Conservation (phyloP, 2,329 filamentous ascomycete species). For the Ophioceras dolichostomum region DNA sequence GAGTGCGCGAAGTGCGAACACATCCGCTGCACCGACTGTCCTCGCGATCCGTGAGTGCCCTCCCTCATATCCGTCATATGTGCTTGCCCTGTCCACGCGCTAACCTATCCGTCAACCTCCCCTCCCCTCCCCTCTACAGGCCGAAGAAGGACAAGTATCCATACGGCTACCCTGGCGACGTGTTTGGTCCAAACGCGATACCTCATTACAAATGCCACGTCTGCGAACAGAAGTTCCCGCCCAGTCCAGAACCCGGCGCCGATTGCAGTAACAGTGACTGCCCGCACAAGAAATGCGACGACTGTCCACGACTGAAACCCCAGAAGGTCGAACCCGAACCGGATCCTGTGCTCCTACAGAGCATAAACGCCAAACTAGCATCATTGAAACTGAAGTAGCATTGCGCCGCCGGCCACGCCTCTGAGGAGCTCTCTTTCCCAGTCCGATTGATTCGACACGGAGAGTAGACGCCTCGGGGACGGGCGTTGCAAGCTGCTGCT, state of each 20-base stretch:
- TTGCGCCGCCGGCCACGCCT: no score
- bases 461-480: no score
- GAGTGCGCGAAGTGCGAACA: constrained; percentile 60
- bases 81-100: no score
- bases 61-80: no score
- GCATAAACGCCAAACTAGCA: constrained; percentile 32
- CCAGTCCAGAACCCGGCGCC: constrained; percentile 34
- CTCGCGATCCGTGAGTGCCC: constrained; percentile 59
- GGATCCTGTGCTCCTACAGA: constrained; percentile 46
- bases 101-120: no score
- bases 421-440: no score
- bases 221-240: constrained; percentile 47
- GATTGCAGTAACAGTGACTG: constrained; percentile 47
- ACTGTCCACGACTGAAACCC: constrained; percentile 45
- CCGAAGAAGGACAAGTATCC: constrained; percentile 59
- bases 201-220: constrained; percentile 48
- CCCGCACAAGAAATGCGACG: constrained; percentile 43
- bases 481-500: no score
- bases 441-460: no score
- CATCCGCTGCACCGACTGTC: constrained; percentile 66
- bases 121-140: constrained; percentile 25
- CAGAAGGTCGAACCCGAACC: constrained; percentile 48
- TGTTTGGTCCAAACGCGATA: constrained; percentile 36
- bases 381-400: neutral
- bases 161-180: constrained; percentile 57